These are phyloP conservation scores for Termitomyces sp. DNA, from an alignment of 768 basidiomycete genomes.

Conservation along the genomic window DNA sequence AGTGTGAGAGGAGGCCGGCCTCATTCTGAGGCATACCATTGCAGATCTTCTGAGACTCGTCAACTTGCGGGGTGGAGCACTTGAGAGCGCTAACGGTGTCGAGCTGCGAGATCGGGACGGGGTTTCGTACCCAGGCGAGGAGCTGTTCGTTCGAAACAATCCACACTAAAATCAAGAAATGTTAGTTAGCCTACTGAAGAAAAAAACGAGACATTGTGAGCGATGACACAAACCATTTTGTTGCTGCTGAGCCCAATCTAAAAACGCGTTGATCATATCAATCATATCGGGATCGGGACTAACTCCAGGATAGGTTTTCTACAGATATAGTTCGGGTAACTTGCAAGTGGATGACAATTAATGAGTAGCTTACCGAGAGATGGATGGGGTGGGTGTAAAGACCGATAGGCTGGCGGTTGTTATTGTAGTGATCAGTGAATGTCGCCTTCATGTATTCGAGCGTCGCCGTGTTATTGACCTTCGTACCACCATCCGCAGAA, in stretches of 20 bases:
- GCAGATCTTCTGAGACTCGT: conserved; percentile 57
- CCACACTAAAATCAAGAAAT: conserved; percentile 48
- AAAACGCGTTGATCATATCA: conserved; percentile 73
- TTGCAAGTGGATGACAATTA: background rate
- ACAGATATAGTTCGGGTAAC: background rate
- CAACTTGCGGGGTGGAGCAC: conserved; percentile 64
- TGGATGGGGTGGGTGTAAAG: conserved; percentile 84
- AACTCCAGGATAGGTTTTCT: conserved; percentile 62
- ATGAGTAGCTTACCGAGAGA: conserved; percentile 46
- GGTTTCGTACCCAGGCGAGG: conserved; percentile 72
- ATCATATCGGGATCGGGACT: conserved; percentile 47
- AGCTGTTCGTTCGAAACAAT: conserved; percentile 73
- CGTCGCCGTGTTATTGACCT: conserved; percentile 59
- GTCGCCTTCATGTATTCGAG: conserved; percentile 72
- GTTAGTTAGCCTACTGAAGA: background rate
- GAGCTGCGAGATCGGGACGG: conserved; percentile 62
- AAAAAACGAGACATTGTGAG: background rate
- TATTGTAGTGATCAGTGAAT: conserved; percentile 72
- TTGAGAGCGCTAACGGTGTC: conserved; percentile 51
- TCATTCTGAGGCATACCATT: conserved; percentile 76
- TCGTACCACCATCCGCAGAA: conserved; percentile 47
- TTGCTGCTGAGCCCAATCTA: conserved; percentile 80
- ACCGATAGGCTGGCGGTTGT: conserved; percentile 76
- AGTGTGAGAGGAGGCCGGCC: conserved; percentile 56
- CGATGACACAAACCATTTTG: conserved; percentile 46